Conservation (phyloP, 2,329 filamentous ascomycete genomes). For the Tympanopsis confertula region DNA sequence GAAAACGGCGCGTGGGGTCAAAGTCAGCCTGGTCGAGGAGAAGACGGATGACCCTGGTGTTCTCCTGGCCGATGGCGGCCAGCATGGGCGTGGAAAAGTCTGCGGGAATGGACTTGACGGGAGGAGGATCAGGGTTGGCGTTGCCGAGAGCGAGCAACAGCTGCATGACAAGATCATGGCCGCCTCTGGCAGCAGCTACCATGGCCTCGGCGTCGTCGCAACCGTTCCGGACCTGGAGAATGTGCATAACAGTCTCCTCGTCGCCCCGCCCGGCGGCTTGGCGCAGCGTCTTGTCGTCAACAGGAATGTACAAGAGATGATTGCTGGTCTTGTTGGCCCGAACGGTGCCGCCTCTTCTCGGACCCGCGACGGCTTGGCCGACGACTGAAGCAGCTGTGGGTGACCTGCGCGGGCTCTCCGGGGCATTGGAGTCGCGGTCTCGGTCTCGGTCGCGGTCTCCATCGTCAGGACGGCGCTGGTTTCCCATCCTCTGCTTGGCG, state of each 20-base stretch:
- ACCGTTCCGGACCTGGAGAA: slow-evolving; percentile 47
- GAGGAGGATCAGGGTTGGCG: slow-evolving; percentile 56
- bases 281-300: slow-evolving; percentile 49
- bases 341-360: slow-evolving; percentile 40
- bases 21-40: slow-evolving; percentile 68
- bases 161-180: slow-evolving; percentile 78
- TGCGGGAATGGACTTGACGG: slow-evolving; percentile 43
- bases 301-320: slow-evolving; percentile 48
- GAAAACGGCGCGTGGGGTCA: slow-evolving; percentile 68
- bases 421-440: slow-evolving; percentile 24
- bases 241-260: slow-evolving; percentile 46
- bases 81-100: slow-evolving; percentile 87
- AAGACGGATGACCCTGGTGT: slow-evolving; percentile 72
- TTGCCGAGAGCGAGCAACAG: slow-evolving; percentile 60
- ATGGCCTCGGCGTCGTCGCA: slow-evolving; percentile 73
- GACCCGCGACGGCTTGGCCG: slow-evolving; percentile 17
- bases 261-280: slow-evolving; percentile 50
- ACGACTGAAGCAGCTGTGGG: slow-evolving; percentile 21
- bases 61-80: slow-evolving; percentile 80
- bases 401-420: slow-evolving; percentile 23
- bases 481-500: slow-evolving; percentile 41
- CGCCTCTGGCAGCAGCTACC: slow-evolving; percentile 82
- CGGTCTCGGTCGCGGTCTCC: slow-evolving; percentile 30
- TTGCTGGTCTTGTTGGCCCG: slow-evolving; percentile 55
- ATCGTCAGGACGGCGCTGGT: slow-evolving; percentile 42